phyloP scores from a whole-genome alignment of 257 asterid species.

The Nyctanthes arbortristis region DNA sequence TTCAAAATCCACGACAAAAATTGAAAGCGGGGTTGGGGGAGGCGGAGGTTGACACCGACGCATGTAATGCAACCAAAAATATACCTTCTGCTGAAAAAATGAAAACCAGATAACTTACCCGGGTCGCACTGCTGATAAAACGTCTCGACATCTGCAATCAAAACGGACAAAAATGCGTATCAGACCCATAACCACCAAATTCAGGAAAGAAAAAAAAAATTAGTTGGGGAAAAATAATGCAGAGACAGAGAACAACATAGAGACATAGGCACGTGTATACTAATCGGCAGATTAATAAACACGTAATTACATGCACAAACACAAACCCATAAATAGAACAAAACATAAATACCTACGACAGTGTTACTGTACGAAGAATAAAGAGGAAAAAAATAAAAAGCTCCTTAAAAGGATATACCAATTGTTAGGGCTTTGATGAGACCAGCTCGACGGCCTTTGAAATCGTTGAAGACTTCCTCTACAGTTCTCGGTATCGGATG shows the following conservation, averaged over 20 bases:
- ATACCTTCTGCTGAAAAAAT: background rate
- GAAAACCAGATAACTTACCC: slow-evolving; percentile 45
- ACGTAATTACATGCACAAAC: background rate
- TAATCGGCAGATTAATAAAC: background rate
- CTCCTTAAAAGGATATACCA: slow-evolving; percentile 31
- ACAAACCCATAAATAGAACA: background rate
- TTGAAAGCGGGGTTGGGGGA: background rate
- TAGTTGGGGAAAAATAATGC: background rate
- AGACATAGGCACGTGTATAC: background rate
- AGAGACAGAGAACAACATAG: background rate
- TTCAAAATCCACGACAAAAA: background rate
- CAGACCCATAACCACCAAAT: background rate
- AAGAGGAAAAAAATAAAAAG: background rate
- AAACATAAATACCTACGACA: background rate
- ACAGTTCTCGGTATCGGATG: slow-evolving; percentile 47
- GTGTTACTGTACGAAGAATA: background rate
- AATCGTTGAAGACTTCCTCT: slow-evolving; percentile 60
- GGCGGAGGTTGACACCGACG: too few relatives aligned
- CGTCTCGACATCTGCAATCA: slow-evolving; percentile 59
- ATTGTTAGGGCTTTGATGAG: slow-evolving; percentile 59
- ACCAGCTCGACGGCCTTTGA: slow-evolving; percentile 55
- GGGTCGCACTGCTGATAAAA: slow-evolving; percentile 80
- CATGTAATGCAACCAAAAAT: background rate
- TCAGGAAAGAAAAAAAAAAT: background rate
- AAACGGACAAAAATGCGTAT: background rate